phyloP scores from a whole-genome alignment of 192 early-diverging fungal genomes.

The Coemansia sp. region DNA sequence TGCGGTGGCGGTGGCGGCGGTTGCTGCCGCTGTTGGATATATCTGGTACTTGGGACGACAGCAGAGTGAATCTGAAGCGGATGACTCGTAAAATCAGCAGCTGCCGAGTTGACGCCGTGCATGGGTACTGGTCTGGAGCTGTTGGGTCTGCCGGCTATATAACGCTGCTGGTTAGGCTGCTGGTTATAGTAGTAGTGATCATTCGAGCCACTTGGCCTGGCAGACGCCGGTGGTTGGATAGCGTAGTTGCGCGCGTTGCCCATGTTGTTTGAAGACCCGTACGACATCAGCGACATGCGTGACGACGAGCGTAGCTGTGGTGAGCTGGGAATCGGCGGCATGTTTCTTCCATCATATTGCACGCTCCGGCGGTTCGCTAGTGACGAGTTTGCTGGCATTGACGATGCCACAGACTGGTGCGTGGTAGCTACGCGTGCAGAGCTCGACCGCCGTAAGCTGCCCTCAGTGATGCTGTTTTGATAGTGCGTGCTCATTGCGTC shows the following conservation, averaged over 20 bases:
- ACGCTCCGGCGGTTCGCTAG: slow-evolving; percentile 20
- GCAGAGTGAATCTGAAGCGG: slow-evolving; percentile 35
- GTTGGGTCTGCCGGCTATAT: not conserved
- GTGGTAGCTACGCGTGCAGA: not conserved
- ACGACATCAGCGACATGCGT: slow-evolving; percentile 28
- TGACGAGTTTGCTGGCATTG: not conserved
- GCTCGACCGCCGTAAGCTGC: slow-evolving; percentile 4
- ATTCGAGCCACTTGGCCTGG: not conserved
- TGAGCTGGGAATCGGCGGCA: slow-evolving; percentile 37
- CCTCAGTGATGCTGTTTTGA: not conserved
- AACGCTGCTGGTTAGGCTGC: slow-evolving; percentile 8
- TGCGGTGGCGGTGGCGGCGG: slow-evolving; percentile 1
- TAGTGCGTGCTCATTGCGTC: slow-evolving; percentile 1
- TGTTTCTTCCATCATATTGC: slow-evolving; percentile 15
- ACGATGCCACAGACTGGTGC: not conserved
- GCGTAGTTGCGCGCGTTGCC: slow-evolving; percentile 3
- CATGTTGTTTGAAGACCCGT: not conserved
- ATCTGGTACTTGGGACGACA: slow-evolving; percentile 8
- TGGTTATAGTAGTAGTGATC: slow-evolving; percentile 2
- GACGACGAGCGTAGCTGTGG: slow-evolving; percentile 28
- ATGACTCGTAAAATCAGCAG: slow-evolving; percentile 19
- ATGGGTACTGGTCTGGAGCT: slow-evolving; percentile 11
- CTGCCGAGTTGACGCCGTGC: slow-evolving; percentile 6
- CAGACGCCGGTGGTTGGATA: slow-evolving; percentile 1
- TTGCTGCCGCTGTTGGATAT: slow-evolving; percentile 1